Conservation (phyloP, 306 rosid genomes). For the Ammopiptanthus mongolicus region DNA sequence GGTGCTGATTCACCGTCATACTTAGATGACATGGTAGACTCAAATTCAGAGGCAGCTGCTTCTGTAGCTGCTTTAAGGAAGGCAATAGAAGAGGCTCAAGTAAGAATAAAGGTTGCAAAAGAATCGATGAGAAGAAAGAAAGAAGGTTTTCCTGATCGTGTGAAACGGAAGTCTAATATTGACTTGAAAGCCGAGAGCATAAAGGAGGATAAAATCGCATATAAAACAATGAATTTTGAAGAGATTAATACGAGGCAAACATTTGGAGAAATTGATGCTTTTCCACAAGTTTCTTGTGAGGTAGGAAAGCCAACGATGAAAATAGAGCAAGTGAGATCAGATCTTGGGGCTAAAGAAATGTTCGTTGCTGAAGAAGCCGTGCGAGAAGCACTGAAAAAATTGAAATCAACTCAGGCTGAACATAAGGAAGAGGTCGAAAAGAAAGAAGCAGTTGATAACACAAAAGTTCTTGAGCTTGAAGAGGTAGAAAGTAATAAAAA, state of each 20-base stretch:
- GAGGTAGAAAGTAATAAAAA: slow-evolving; percentile 24
- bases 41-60: slow-evolving; percentile 76
- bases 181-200: slow-evolving; percentile 32
- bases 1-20: slow-evolving; percentile 46
- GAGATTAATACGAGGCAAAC: slow-evolving; percentile 36
- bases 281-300: slow-evolving; percentile 31
- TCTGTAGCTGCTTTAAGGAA: slow-evolving; percentile 80
- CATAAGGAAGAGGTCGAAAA: slow-evolving; percentile 32
- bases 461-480: slow-evolving; percentile 25
- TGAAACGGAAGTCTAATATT: slow-evolving; percentile 39
- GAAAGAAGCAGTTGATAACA: slow-evolving; percentile 39
- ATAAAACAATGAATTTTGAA: slow-evolving; percentile 28
- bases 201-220: slow-evolving; percentile 26
- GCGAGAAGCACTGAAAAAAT: slow-evolving; percentile 29
- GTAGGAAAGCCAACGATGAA: slow-evolving; percentile 29
- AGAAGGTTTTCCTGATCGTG: slow-evolving; percentile 47
- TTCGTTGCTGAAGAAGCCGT: slow-evolving; percentile 29
- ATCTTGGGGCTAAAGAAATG: slow-evolving; percentile 20
- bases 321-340: slow-evolving; percentile 34
- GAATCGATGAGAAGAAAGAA: slow-evolving; percentile 76
- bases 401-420: slow-evolving; percentile 30
- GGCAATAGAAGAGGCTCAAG: slow-evolving; percentile 95
- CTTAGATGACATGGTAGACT: slow-evolving; percentile 59
- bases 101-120: slow-evolving; percentile 62
- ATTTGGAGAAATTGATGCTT: slow-evolving; percentile 31